A percentile compares a stretch with the other conserved stretches of the same genome.
Evolutionary conservation across 192 early-diverging fungal genomes (phyloP).

Genomic region (Chytriomyces hyalinus): DNA sequence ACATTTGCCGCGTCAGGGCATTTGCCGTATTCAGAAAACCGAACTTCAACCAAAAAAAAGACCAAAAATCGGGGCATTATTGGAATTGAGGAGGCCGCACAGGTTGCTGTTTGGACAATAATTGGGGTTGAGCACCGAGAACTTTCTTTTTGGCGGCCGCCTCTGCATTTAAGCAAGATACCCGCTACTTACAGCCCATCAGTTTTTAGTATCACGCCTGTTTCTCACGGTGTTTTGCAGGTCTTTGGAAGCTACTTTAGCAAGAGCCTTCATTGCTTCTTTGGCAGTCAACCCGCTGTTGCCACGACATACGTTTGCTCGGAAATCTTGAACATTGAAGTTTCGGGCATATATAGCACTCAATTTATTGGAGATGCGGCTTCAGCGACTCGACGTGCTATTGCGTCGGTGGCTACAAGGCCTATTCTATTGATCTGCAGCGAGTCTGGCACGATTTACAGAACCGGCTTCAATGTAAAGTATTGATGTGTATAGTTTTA

Average conservation of each 20-base stretch:
- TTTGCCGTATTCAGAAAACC: neutral
- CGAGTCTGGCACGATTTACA: too few relatives aligned
- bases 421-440: too few relatives aligned
- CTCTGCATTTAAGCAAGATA: neutral
- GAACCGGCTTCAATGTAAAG: too few relatives aligned
- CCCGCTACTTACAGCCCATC: neutral
- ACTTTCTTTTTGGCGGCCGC: constrained; percentile 10
- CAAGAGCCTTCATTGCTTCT: neutral
- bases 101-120: constrained; percentile 91
- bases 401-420: too few relatives aligned
- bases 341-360: neutral
- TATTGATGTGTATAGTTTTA: too few relatives aligned
- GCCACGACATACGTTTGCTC: neutral
- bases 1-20: neutral
- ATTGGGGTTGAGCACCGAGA: constrained; percentile 66
- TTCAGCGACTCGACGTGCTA: too few relatives aligned
- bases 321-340: constrained; percentile 19
- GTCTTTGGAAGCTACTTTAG: constrained; percentile 11
- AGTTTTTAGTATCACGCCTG: neutral
- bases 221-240: neutral
- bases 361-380: too few relatives aligned
- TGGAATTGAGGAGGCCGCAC: constrained; percentile 83
- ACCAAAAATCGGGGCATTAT: constrained; percentile 20
- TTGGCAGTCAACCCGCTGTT: constrained; percentile 1
- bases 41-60: constrained; percentile 1